Evolutionary conservation across 805 yeast genomes (phyloP).

Genomic region (Starmera amethionina): DNA sequence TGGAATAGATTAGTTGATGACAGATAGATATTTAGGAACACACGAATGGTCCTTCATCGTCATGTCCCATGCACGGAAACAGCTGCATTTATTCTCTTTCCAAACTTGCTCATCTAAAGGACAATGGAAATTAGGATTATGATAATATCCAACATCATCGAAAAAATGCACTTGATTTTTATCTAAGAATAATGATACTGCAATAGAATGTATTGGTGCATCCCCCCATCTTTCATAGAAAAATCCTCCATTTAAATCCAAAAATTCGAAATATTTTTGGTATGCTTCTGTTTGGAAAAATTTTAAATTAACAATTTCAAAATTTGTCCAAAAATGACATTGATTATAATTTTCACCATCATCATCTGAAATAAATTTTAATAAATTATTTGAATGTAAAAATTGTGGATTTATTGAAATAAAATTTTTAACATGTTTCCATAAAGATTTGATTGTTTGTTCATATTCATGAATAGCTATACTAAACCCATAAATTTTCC

Average conservation of each 20-base stretch:
- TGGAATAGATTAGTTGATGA: too few relatives aligned
- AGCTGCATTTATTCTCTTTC: slow-evolving; percentile 49
- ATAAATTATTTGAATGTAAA: slow-evolving; percentile 44
- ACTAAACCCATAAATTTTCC: slow-evolving; percentile 66
- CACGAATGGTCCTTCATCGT: slow-evolving; percentile 68
- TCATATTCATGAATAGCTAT: slow-evolving; percentile 65
- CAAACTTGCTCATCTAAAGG: slow-evolving; percentile 52
- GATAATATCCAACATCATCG: slow-evolving; percentile 72
- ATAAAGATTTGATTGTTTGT: slow-evolving; percentile 59
- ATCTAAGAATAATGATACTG: slow-evolving; percentile 65
- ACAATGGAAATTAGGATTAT: slow-evolving; percentile 68
- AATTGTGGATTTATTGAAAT: slow-evolving; percentile 46
- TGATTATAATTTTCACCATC: slow-evolving; percentile 61
- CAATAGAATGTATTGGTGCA: slow-evolving; percentile 81
- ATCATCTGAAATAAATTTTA: slow-evolving; percentile 61
- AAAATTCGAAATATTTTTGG: slow-evolving; percentile 52
- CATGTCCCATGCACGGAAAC: slow-evolving; percentile 55
- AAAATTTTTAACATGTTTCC: slow-evolving; percentile 58
- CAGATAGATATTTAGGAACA: slow-evolving; percentile 47
- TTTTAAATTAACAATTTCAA: slow-evolving; percentile 73
- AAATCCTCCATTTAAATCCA: slow-evolving; percentile 74
- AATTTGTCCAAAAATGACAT: slow-evolving; percentile 91
- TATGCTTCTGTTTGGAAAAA: slow-evolving; percentile 70
- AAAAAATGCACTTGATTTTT: slow-evolving; percentile 64
- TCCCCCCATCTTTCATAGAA: slow-evolving; percentile 92